phyloP scores from a whole-genome alignment of 441 rosid species.

The Eutrema salsugineum region DNA sequence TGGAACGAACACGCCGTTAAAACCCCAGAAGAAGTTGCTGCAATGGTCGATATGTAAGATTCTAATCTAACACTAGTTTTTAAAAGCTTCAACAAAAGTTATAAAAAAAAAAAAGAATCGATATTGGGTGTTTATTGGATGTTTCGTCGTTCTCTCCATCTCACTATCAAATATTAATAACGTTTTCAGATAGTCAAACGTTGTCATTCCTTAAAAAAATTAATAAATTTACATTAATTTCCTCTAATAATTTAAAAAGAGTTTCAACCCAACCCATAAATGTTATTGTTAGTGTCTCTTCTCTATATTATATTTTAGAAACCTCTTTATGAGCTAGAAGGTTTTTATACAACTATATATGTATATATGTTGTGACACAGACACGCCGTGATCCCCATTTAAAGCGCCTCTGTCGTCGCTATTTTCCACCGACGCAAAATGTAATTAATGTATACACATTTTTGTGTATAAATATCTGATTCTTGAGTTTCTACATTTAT shows the following conservation, averaged over 20 bases:
- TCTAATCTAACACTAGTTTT: not conserved
- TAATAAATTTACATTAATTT: not conserved
- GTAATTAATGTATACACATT: constrained; percentile 5
- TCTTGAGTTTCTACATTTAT: constrained; percentile 3
- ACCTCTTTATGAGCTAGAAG: not conserved
- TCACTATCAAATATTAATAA: constrained; percentile 1
- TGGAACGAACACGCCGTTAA: constrained; percentile 36
- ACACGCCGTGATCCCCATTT: constrained; percentile 31
- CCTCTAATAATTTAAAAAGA: not conserved
- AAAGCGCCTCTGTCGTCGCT: constrained; percentile 31
- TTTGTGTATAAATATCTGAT: not conserved
- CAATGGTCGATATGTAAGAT: constrained; percentile 36
- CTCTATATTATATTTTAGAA: not conserved
- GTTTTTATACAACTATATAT: not conserved
- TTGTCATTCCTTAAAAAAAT: not conserved
- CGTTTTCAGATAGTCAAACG: constrained; percentile 12
- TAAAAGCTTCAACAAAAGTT: too few relatives aligned
- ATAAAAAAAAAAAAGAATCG: too few relatives aligned
- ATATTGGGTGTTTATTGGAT: too few relatives aligned
- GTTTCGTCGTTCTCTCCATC: constrained; percentile 1
- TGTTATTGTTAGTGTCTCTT: not conserved
- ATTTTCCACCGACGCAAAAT: constrained; percentile 27
- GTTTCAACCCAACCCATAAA: not conserved
- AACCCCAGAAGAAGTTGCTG: constrained; percentile 32
- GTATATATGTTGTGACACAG: constrained; percentile 9